phyloP scores from a whole-genome alignment of 495 filamentous ascomycete species.

The Aspergillus panamensis region DNA sequence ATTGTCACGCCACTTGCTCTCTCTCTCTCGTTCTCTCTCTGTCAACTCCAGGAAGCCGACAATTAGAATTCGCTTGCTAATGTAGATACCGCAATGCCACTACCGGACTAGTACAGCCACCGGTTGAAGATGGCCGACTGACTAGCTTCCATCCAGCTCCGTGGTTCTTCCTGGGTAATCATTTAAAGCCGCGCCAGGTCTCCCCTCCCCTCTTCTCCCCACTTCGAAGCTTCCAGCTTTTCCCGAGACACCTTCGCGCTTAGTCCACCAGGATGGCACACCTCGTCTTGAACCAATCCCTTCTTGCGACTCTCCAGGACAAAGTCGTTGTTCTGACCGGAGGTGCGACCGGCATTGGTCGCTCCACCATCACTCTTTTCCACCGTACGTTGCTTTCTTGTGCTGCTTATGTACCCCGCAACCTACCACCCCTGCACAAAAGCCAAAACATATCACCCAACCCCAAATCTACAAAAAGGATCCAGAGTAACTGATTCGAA shows the following conservation, averaged over 20 bases:
- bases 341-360: constrained; percentile 8
- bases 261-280: not conserved
- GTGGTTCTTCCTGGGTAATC: no score
- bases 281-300: constrained; percentile 1
- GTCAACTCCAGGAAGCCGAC: no score
- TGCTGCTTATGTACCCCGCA: no score
- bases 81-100: no score
- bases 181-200: not conserved
- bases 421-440: not conserved
- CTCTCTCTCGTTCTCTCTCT: no score
- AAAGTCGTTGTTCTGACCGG: constrained; percentile 13
- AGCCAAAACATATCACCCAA: not conserved
- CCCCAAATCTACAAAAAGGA: not conserved
- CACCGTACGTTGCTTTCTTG: not conserved
- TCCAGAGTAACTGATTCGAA: not conserved
- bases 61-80: no score
- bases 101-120: no score
- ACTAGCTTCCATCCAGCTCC: no score
- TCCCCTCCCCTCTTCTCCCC: not conserved
- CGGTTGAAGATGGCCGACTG: no score
- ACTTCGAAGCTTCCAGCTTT: not conserved
- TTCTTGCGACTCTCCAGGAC: not conserved
- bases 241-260: not conserved
- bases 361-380: constrained; percentile 5
- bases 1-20: no score